Evolutionary conservation across 2,329 filamentous ascomycete species (phyloP).

Genomic region (Aspergillus felis): DNA sequence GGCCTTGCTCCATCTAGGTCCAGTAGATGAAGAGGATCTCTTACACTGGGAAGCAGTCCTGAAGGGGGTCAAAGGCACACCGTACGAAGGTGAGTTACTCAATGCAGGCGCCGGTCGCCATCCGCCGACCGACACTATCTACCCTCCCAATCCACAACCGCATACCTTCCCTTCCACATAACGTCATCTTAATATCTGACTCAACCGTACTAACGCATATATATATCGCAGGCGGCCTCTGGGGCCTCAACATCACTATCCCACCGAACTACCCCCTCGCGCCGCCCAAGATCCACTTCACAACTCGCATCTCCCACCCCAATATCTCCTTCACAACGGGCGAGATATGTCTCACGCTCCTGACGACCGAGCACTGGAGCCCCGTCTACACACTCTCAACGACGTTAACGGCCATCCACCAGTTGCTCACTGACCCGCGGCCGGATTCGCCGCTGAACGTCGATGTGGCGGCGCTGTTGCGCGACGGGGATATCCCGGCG

Average conservation of each 20-base stretch:
- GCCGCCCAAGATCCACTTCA: constrained; percentile 74
- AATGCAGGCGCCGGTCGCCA: neutral
- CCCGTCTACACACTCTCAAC: constrained; percentile 71
- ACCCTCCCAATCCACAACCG: neutral
- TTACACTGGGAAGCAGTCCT: constrained; percentile 59
- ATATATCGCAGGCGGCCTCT: constrained; percentile 60
- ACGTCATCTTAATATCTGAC: neutral
- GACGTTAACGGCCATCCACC: constrained; percentile 46
- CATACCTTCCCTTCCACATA: neutral
- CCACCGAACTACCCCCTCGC: constrained; percentile 73
- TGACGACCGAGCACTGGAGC: constrained; percentile 71
- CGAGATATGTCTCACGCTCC: constrained; percentile 89
- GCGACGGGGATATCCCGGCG: constrained; percentile 42
- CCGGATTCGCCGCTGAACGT: constrained; percentile 48
- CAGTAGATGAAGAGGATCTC: constrained; percentile 54
- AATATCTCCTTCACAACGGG: constrained; percentile 73
- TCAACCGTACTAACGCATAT: neutral
- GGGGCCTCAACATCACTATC: constrained; percentile 74
- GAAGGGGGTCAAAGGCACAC: constrained; percentile 55
- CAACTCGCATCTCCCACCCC: constrained; percentile 80
- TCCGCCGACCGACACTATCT: neutral
- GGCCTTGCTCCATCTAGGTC: constrained; percentile 54
- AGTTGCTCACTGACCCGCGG: constrained; percentile 43
- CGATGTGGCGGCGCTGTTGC: constrained; percentile 44
- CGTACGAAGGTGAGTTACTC: constrained; percentile 53